A percentile compares a stretch with the other conserved stretches of the same genome.
These are phyloP conservation scores for Pythium utonaiense DNA, from an alignment of 352 stramenopile species.

Conservation along the genomic window DNA sequence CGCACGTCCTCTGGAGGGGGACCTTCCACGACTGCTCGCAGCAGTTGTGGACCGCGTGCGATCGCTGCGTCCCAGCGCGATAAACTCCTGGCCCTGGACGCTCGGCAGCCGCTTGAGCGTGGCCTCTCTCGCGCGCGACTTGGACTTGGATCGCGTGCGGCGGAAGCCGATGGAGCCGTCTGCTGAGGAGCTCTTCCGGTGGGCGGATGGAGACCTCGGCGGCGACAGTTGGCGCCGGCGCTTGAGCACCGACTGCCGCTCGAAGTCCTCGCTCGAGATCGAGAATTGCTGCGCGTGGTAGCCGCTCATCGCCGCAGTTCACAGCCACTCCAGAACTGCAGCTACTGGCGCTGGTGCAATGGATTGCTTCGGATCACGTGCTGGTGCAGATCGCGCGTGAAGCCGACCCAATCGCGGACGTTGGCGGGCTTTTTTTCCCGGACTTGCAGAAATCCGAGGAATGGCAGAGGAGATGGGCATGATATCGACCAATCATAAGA, in stretches of 20 bases:
- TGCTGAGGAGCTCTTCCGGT: neutral
- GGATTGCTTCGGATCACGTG: too few species aligned
- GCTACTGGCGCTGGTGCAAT: too few species aligned
- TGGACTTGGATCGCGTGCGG: conserved; percentile 57
- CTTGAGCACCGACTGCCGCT: conserved; percentile 53
- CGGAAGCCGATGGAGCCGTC: conserved; percentile 28
- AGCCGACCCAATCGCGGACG: neutral
- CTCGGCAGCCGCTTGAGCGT: conserved; percentile 23
- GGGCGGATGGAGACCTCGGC: conserved; percentile 3
- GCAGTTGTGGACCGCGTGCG: neutral
- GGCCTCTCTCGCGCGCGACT: conserved; percentile 35
- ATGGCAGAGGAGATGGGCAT: neutral
- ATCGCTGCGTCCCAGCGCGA: conserved; percentile 37
- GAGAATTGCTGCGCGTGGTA: conserved; percentile 33
- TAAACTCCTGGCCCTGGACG: conserved; percentile 38
- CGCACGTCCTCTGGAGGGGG: neutral
- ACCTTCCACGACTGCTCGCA: neutral
- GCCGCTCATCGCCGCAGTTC: conserved; percentile 12
- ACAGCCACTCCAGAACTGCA: too few species aligned
- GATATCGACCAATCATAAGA: neutral
- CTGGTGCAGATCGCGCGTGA: neutral
- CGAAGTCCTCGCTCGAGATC: conserved; percentile 56
- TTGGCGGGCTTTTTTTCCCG: conserved; percentile 8
- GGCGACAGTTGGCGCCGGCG: conserved; percentile 41
- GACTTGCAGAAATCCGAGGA: neutral